phyloP scores from a whole-genome alignment of 257 asterid species.

The Jasminum sambac region DNA sequence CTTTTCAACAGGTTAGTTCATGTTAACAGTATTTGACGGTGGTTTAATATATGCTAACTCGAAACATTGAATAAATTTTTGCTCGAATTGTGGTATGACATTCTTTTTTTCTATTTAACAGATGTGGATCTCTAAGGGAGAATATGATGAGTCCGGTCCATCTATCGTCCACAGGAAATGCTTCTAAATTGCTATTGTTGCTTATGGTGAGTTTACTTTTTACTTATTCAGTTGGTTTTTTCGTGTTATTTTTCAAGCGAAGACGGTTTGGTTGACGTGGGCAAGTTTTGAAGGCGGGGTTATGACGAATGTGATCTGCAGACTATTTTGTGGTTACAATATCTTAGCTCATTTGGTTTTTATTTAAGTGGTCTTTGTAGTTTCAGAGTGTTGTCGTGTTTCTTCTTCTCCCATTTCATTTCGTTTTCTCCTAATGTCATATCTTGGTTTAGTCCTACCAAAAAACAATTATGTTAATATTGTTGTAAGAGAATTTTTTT shows the following conservation, averaged over 20 bases:
- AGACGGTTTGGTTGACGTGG: slow-evolving; percentile 23
- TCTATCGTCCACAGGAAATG: slow-evolving; percentile 37
- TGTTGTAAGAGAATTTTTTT: slow-evolving; percentile 12
- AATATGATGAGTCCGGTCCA: slow-evolving; percentile 38
- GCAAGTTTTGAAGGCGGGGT: slow-evolving; percentile 19
- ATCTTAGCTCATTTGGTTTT: slow-evolving; percentile 12
- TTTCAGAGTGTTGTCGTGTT: slow-evolving; percentile 17
- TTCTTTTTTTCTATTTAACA: neutral
- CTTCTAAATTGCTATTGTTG: slow-evolving; percentile 20
- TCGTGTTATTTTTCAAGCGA: slow-evolving; percentile 21
- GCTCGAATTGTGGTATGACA: neutral
- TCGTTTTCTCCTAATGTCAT: neutral
- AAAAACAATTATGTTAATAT: slow-evolving; percentile 13
- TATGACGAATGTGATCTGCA: neutral
- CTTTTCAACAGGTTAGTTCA: slow-evolving; percentile 36
- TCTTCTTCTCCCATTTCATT: neutral
- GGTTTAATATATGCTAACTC: neutral
- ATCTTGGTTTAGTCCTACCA: neutral
- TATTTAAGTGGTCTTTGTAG: slow-evolving; percentile 18
- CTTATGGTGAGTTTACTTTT: neutral
- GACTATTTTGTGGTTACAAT: neutral
- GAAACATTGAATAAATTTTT: neutral
- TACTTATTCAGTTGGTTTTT: slow-evolving; percentile 8
- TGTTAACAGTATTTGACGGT: neutral
- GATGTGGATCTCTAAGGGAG: slow-evolving; percentile 40